Conservation (phyloP, 1,284 basidiomycete species). For the Marasmius sp. region DNA sequence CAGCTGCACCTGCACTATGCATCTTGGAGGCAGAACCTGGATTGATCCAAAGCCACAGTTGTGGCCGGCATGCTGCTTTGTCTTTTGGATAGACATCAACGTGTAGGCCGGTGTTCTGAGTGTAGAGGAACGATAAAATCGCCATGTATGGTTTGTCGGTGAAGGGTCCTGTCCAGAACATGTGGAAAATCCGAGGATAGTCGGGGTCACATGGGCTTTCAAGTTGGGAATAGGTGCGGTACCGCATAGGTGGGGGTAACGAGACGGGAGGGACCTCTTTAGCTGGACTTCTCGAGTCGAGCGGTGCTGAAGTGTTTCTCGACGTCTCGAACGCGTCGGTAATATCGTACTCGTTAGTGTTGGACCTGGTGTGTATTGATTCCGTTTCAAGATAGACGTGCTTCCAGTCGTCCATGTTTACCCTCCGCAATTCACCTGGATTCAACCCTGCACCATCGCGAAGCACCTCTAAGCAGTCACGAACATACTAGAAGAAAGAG, state of each 20-base stretch:
- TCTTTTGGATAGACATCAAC: constrained; percentile 36
- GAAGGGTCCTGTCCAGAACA: constrained; percentile 86
- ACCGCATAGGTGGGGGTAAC: constrained; percentile 35
- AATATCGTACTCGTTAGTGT: constrained; percentile 7
- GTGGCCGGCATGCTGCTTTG: constrained; percentile 58
- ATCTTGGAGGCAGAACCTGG: constrained; percentile 70
- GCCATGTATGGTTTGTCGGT: constrained; percentile 85
- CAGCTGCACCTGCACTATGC: constrained; percentile 68
- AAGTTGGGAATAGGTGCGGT: constrained; percentile 60
- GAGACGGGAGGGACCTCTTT: constrained; percentile 45
- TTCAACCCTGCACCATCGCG: constrained; percentile 73
- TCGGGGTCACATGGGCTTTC: constrained; percentile 64
- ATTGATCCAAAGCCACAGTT: constrained; percentile 91
- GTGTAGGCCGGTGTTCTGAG: constrained; percentile 78
- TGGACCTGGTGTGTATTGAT: constrained; percentile 19
- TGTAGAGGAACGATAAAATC: constrained; percentile 77
- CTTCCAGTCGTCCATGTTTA: constrained; percentile 61
- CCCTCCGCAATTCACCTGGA: constrained; percentile 60
- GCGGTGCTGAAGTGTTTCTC: neutral
- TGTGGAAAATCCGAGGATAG: constrained; percentile 77
- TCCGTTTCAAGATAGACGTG: constrained; percentile 67
- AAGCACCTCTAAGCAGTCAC: constrained; percentile 78
- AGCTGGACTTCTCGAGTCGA: constrained; percentile 15
- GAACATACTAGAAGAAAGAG: constrained; percentile 55
- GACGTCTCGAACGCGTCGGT: constrained; percentile 7